Percentiles rank a stretch among this genome's conserved stretches.
Conservation (phyloP, 1,139 yeast genomes). For the Sugiyamaella xylanicola region DNA sequence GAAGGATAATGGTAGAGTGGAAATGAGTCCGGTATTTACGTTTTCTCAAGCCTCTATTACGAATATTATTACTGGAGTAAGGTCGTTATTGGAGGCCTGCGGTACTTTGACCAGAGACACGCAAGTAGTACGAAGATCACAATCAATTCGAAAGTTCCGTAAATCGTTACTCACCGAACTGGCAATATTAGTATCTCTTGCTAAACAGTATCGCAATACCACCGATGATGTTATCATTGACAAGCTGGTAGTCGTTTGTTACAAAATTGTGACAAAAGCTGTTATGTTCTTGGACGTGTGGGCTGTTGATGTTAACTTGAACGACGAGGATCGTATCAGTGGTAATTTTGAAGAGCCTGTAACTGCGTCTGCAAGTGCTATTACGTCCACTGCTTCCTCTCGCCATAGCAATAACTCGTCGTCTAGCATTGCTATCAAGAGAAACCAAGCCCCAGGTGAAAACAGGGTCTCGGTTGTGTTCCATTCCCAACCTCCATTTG, state of each 20-base stretch:
- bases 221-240: slow-evolving; percentile 66
- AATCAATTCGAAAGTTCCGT: slow-evolving; percentile 70
- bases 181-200: slow-evolving; percentile 84
- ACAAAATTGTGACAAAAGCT: slow-evolving; percentile 74
- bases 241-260: slow-evolving; percentile 68
- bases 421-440: slow-evolving; percentile 1
- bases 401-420: slow-evolving; percentile 16
- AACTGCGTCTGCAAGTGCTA: slow-evolving; percentile 4
- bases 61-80: slow-evolving; percentile 79
- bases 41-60: slow-evolving; percentile 51
- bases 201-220: slow-evolving; percentile 79
- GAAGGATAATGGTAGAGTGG: background rate
- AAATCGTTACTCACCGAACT: slow-evolving; percentile 86
- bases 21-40: slow-evolving; percentile 30
- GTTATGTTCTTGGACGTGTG: slow-evolving; percentile 72
- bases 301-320: slow-evolving; percentile 47
- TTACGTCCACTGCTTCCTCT: slow-evolving; percentile 9
- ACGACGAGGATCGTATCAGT: slow-evolving; percentile 49
- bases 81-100: slow-evolving; percentile 71
- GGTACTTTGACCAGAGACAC: slow-evolving; percentile 85
- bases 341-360: slow-evolving; percentile 1
- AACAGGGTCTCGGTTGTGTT: slow-evolving; percentile 39
- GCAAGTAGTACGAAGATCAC: slow-evolving; percentile 69
- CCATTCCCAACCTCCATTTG: slow-evolving; percentile 59
- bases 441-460: slow-evolving; percentile 19